Evolutionary conservation across 2,329 filamentous ascomycete genomes (phyloP).

Genomic region (Trichoderma aggressivum): DNA sequence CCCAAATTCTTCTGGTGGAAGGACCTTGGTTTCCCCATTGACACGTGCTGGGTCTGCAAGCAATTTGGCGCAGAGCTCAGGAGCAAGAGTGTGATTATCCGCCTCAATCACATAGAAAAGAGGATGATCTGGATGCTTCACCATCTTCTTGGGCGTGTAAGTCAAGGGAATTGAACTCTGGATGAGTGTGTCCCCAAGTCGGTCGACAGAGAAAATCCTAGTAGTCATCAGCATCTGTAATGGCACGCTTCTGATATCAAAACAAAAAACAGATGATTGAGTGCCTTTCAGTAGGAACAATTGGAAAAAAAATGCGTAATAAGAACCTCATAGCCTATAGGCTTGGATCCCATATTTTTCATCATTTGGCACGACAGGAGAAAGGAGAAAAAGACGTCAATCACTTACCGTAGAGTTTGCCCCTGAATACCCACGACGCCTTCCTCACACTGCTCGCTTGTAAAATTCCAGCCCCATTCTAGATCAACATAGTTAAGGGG

Average conservation of each 20-base stretch:
- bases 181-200: slow-evolving; percentile 78
- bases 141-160: slow-evolving; percentile 85
- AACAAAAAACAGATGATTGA: slow-evolving; percentile 1
- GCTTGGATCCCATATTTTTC: slow-evolving; percentile 60
- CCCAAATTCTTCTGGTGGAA: slow-evolving; percentile 81
- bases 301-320: slow-evolving; percentile 64
- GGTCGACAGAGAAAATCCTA: slow-evolving; percentile 88
- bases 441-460: slow-evolving; percentile 88
- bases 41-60: slow-evolving; percentile 67
- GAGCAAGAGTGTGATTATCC: slow-evolving; percentile 86
- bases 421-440: slow-evolving; percentile 93
- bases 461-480: slow-evolving; percentile 95
- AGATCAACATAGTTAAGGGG: slow-evolving; percentile 84
- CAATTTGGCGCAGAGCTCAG: slow-evolving; percentile 71
- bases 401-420: slow-evolving; percentile 74
- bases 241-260: neutral
- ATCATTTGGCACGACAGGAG: slow-evolving; percentile 51
- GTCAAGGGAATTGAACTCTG: slow-evolving; percentile 82
- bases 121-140: slow-evolving; percentile 81
- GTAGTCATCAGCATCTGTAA: slow-evolving; percentile 15
- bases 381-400: slow-evolving; percentile 26
- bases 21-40: slow-evolving; percentile 67
- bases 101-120: slow-evolving; percentile 93
- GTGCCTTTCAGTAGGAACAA: slow-evolving; percentile 90
- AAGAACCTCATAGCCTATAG: slow-evolving; percentile 51